These are phyloP conservation scores for Epichloe scottii DNA, from an alignment of 2,329 filamentous ascomycete species.

Conservation along the genomic window DNA sequence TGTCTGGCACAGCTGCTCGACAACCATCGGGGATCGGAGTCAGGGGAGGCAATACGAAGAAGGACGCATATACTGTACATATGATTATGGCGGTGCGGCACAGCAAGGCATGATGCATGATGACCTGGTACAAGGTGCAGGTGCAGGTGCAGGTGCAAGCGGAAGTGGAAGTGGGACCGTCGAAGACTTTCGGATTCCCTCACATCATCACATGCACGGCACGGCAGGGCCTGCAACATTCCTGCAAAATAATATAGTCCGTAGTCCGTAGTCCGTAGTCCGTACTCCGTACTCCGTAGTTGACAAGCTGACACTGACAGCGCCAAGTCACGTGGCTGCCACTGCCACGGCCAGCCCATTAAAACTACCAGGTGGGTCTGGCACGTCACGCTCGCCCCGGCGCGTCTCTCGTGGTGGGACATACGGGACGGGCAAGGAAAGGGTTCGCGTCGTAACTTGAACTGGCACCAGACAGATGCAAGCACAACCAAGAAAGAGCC, in stretches of 20 bases:
- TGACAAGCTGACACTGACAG: neutral
- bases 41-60: too few relatives aligned
- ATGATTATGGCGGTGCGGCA: too few relatives aligned
- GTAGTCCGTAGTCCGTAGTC: neutral
- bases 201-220: neutral
- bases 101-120: too few relatives aligned
- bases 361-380: conserved; percentile 16
- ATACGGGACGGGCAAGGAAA: neutral
- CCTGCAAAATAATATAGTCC: neutral
- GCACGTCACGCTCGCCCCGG: conserved; percentile 24
- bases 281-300: neutral
- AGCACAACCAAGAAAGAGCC: neutral
- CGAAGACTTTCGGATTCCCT: neutral
- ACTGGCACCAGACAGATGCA: neutral
- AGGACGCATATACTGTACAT: too few relatives aligned
- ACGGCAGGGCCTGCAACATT: too few relatives aligned
- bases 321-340: conserved; percentile 19
- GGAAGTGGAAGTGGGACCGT: neutral
- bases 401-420: conserved; percentile 17
- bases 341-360: conserved; percentile 2
- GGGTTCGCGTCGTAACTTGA: neutral
- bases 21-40: too few relatives aligned
- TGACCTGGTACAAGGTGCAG: too few relatives aligned
- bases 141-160: neutral
- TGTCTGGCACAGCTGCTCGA: too few relatives aligned